Base-by-base conservation (phyloP, 2,329 filamentous ascomycete species). In the Sodiomyces alkalinus region DNA sequence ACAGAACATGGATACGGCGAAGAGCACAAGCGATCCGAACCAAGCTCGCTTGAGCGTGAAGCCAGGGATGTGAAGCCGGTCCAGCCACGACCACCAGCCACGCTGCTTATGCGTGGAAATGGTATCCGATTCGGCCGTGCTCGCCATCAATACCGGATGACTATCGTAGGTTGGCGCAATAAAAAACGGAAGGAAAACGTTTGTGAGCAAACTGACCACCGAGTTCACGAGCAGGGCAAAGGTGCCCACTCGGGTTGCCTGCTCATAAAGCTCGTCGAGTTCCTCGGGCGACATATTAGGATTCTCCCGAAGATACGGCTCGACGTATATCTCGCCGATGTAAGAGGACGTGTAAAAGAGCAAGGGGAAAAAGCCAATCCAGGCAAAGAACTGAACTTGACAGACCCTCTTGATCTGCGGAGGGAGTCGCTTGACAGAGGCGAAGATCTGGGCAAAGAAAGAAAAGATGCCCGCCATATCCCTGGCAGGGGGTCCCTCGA, bases 341-440 rank as follows among this genome's bases (percentile, higher is more conserved):
- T 90, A 96, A 12, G 83, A 92, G 2, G 85, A 92, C 5, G 83
- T 83, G 58, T 96, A 96, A 56, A 92, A 94, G 3, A 96, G 64
- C 50, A 93, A 85, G 1, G 86, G 86, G 44, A 94, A 96, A 72
- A 87, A 94, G 29, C 83, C 87, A 32, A 94, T 75, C 86, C 86
- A 96, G 5, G 83, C 82, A 35, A 76, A 86, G 41, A 87, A 73
- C 47, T 90, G 80, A 0, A 86, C 78, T 38, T 74, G 58, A 46
- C 86, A 94, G 20, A 94, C 82, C 37, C 72, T 76, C 36, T 68
- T 68, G 38, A 90, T 83, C 51, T 92, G 85, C 1, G 76, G 75
- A 1, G 87, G 86, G 6, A 96, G 62, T 21, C 74, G 68, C 42
- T 67, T 72, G 38, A 93, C 79, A 0, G 85, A 85, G 27, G 64